These are phyloP conservation scores for Lachancea fermentati DNA, from an alignment of 805 yeast genomes.

Conservation along the genomic window DNA sequence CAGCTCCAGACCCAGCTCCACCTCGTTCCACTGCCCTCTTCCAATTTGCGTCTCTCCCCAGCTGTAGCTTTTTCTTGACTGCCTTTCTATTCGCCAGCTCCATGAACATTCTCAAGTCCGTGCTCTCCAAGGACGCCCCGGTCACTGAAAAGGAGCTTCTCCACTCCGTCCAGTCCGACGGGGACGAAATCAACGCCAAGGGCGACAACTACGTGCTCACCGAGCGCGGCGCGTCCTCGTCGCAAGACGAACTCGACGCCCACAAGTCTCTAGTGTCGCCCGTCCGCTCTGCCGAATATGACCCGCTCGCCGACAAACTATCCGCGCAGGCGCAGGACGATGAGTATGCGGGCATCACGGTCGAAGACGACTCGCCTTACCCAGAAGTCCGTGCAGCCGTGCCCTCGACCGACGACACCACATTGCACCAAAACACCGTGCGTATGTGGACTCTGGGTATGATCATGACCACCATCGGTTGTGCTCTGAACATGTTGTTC, in stretches of 20 bases:
- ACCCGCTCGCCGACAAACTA: conserved; percentile 7
- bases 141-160: conserved; percentile 10
- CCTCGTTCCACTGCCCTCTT: too few species aligned
- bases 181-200: conserved; percentile 1
- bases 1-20: too few species aligned
- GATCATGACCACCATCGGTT: conserved; percentile 50
- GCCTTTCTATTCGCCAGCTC: too few species aligned
- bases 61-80: too few species aligned
- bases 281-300: conserved; percentile 4
- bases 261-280: conserved; percentile 3
- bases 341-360: conserved; percentile 12
- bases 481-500: conserved; percentile 56
- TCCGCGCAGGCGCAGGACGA: conserved; percentile 7
- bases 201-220: conserved; percentile 6
- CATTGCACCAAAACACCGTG: conserved; percentile 43
- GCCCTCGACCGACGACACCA: conserved; percentile 50
- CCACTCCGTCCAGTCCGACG: conserved; percentile 1
- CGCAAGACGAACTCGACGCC: conserved; percentile 4
- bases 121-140: conserved; percentile 9
- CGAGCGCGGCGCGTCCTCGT: conserved; percentile 6
- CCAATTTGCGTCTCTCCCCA: too few species aligned
- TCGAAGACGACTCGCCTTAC: conserved; percentile 45
- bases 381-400: conserved; percentile 65
- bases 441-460: conserved; percentile 51
- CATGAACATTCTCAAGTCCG: conserved; percentile 4